Evolutionary conservation across 805 yeast genomes (phyloP).

Genomic region (Yarrowia sp.): DNA sequence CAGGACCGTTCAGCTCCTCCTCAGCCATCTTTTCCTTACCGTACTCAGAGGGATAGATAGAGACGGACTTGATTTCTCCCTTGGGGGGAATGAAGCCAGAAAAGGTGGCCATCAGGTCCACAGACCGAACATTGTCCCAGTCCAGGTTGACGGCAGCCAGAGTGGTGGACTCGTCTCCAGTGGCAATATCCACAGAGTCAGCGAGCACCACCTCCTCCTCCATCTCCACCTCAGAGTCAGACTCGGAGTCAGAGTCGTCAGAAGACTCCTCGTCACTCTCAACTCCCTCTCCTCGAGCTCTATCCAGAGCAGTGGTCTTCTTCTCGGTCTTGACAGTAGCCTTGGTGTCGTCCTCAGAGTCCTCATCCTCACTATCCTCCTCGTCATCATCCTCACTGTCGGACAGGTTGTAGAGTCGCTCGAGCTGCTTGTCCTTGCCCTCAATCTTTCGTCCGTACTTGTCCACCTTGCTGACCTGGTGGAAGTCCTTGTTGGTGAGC

Average conservation of each 20-base stretch:
- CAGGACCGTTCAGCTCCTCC: constrained; percentile 92
- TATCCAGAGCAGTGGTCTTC: constrained; percentile 32
- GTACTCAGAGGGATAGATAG: constrained; percentile 82
- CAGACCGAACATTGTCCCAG: constrained; percentile 92
- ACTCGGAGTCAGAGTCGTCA: constrained; percentile 28
- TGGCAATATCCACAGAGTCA: constrained; percentile 56
- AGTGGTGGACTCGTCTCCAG: constrained; percentile 77
- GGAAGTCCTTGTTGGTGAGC: constrained; percentile 56
- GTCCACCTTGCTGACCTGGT: constrained; percentile 62
- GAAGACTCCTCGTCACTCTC: constrained; percentile 28
- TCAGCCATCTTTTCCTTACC: constrained; percentile 89
- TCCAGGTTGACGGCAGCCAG: constrained; percentile 94
- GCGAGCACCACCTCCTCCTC: constrained; percentile 31
- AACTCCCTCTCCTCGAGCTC: constrained; percentile 43
- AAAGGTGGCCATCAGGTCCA: constrained; percentile 86
- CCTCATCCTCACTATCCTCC: constrained; percentile 31
- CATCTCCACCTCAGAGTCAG: constrained; percentile 29
- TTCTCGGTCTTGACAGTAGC: constrained; percentile 29
- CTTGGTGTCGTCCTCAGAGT: neutral
- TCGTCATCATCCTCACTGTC: constrained; percentile 39
- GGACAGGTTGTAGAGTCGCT: constrained; percentile 61
- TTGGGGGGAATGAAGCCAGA: constrained; percentile 68
- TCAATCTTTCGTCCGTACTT: constrained; percentile 79
- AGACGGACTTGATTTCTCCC: constrained; percentile 65
- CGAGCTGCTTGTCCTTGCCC: constrained; percentile 51